Base-by-base conservation (phyloP, 1,284 basidiomycete species). In the Malassezia vespertilionis region DNA sequence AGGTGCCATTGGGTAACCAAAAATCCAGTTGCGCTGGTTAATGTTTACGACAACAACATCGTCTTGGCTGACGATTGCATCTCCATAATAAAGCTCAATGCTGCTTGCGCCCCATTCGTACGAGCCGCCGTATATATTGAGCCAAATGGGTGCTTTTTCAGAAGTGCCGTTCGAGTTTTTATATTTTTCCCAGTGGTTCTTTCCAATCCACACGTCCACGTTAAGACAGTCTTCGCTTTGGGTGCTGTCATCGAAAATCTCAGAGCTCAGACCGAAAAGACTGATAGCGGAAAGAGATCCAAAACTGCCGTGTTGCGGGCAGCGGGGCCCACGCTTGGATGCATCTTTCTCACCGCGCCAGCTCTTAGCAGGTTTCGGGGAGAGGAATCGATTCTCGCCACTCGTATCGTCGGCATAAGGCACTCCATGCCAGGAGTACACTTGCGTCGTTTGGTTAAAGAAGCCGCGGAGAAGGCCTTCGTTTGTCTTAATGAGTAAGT, bases 21-120 rank as follows among this genome's bases (percentile, higher is more conserved):
- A 40, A 24, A 51, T 44, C 48, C 48, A 51, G 48, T 45, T 51
- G 26, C 48, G 48, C 32, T 40, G 40, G 38, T 51, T 51, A 43
- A 44, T 33, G 20, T 20, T 51, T 11, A 51, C 38, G 9, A 39
- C 32, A 1, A 51, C 20, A 14, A 51, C 33, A 12, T 51, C 48
- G 11, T 44, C 36, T 7, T 51, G 10, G n/a, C 8, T 38, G n/a
- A 51, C 48, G n/a, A 51, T 15, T 8, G n/a, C 22, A 21, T 51
- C 37, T 17, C 28, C 42, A 8, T 21, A 28, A 27, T 51, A 51
- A 11, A 39, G 23, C 24, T 40, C 40, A 9, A 51, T 24, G 15
- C 28, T 17, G 31, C 22, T 35, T 7, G 48, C 10, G 11, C 48
- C 48, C 48, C 48, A 51, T 21, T 44, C 48, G 26, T 28, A 51